Evolutionary conservation across 345 rosid species (phyloP), one percentile per base, ranked within the genome.

Genomic region (Populus tremula): DNA sequence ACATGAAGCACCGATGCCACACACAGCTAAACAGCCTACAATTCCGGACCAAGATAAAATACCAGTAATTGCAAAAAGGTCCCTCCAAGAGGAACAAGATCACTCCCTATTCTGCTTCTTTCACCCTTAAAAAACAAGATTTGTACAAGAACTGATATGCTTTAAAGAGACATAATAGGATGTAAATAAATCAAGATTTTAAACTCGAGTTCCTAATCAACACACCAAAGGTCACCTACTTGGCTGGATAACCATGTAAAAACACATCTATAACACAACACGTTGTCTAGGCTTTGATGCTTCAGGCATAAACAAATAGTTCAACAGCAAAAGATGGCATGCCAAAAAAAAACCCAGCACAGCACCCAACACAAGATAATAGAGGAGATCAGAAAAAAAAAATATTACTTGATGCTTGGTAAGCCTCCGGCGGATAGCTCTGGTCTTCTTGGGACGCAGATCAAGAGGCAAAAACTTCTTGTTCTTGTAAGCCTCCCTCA

Each of bases 361-460:
- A 5, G 4, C 54, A 17, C 54, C 54, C 54, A 10, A 14, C 17
- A 14, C 5, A 47, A 12, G 0, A 14, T 4, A 31, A 17, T 17
- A 35, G 33, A 35, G 18, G 8, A 45, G 7, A 64, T 18, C n/a
- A 74, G 38, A 74, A 63, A 41, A 17, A 17, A 25, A 20, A n/a
- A 3, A 16, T 0, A 5, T 12, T 41, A 94, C 98, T 97, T 94
- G 98, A 76, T 91, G 91, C 86, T 93, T 94, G 75, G 98, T 93
- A 59, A 94, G 97, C 84, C 89, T 88, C 76, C 98, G 88, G 64
- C 97, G 92, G 80, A 94, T 94, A 45, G 95, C 97, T 74, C 97
- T 84, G 77, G 98, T 94, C 93, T 94, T 94, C 92, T 94, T 94
- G 75, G 97, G 95, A 73, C 98, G 97, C 62, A 94, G 86, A 83